These are phyloP conservation scores for Gaeumannomyces tritici DNA, from an alignment of 2,329 filamentous ascomycete genomes.

Conservation along the genomic window DNA sequence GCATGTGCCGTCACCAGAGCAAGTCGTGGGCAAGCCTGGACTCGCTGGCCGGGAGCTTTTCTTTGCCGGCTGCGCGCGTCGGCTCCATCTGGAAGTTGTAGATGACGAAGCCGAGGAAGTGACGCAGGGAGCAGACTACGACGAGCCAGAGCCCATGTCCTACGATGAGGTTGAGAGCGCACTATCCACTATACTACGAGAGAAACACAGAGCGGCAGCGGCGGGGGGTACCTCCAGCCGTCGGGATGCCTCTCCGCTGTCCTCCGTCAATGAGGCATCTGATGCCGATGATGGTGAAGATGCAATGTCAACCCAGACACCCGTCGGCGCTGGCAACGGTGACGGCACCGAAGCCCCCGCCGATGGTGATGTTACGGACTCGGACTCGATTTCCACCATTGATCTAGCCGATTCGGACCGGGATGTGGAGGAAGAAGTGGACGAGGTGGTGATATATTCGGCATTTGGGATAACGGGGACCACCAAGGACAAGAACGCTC, in stretches of 20 bases:
- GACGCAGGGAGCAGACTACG: slow-evolving; percentile 12
- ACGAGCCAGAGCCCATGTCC: slow-evolving; percentile 21
- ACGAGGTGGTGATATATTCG: slow-evolving; percentile 32
- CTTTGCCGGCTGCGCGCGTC: slow-evolving; percentile 38
- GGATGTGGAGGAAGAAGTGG: slow-evolving; percentile 20
- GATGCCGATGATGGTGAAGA: slow-evolving; percentile 2
- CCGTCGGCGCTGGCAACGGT: too few relatives aligned
- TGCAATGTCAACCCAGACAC: not conserved
- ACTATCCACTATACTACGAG: slow-evolving; percentile 15
- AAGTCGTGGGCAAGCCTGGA: slow-evolving; percentile 31
- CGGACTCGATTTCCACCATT: not conserved
- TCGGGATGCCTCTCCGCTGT: not conserved
- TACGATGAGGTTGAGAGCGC: slow-evolving; percentile 34
- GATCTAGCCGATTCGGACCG: not conserved
- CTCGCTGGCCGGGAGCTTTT: slow-evolving; percentile 30
- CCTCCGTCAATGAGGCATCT: not conserved
- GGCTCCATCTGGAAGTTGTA: slow-evolving; percentile 38
- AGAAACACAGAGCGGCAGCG: not conserved
- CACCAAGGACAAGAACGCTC: slow-evolving; percentile 20
- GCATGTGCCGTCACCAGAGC: slow-evolving; percentile 15
- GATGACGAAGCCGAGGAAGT: slow-evolving; percentile 19
- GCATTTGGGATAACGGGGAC: slow-evolving; percentile 28
- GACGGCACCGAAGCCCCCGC: not conserved
- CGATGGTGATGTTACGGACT: not conserved
- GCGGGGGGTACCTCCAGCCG: not conserved